A percentile compares a stretch with the other conserved stretches of the same genome.
Conservation (phyloP, 495 filamentous ascomycete species). For the Penicillium subrubescens region DNA sequence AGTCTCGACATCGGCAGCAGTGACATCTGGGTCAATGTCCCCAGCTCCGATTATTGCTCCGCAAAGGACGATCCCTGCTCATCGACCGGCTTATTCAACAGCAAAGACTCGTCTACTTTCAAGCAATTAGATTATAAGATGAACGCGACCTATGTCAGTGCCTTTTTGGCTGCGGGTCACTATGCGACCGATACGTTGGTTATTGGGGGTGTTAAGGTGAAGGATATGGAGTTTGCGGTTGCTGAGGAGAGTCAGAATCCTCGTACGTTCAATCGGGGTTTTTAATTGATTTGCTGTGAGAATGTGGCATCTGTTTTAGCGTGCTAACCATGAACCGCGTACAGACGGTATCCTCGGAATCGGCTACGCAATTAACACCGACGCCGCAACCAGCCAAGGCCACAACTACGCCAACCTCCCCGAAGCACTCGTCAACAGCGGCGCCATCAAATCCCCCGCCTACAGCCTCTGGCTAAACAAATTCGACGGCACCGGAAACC, state of each 20-base stretch:
- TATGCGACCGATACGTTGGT: conserved; percentile 75
- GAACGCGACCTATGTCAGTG: conserved; percentile 79
- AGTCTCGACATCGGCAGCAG: conserved; percentile 77
- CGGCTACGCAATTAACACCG: conserved; percentile 56
- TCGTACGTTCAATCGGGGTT: too few relatives aligned
- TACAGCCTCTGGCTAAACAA: conserved; percentile 91
- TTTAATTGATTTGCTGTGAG: background rate
- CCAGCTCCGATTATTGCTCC: conserved; percentile 28
- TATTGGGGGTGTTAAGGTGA: conserved; percentile 60
- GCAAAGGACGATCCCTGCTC: conserved; percentile 47
- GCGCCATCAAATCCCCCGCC: conserved; percentile 69
- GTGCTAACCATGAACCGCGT: background rate
- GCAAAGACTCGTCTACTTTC: conserved; percentile 69
- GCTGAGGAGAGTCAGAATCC: conserved; percentile 62
- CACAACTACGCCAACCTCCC: conserved; percentile 59
- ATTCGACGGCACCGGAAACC: conserved; percentile 68
- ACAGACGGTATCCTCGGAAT: conserved; percentile 80
- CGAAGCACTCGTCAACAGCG: conserved; percentile 69
- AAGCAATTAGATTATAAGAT: conserved; percentile 66
- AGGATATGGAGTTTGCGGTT: conserved; percentile 71
- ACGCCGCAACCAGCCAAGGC: conserved; percentile 54
- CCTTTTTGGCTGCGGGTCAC: conserved; percentile 68
- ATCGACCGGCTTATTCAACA: conserved; percentile 51
- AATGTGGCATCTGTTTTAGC: background rate
- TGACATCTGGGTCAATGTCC: conserved; percentile 66